Evolutionary conservation across 345 rosid genomes (phyloP), one percentile per base, ranked within the genome.

Genomic region (Conringia planisiliqua): DNA sequence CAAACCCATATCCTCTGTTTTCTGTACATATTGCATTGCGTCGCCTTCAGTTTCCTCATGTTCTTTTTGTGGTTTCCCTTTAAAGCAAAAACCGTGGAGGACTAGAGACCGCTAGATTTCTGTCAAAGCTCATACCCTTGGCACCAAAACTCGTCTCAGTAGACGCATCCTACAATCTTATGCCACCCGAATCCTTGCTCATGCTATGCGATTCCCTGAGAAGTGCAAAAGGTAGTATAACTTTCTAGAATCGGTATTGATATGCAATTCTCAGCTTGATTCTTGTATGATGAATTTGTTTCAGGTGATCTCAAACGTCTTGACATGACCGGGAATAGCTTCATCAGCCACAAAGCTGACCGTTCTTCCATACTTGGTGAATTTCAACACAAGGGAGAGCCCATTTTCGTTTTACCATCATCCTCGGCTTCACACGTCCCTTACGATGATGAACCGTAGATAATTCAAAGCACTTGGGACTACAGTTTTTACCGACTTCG

Each of bases 41-140:
- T 76, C n/a, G 6, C 42, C 16, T 65, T 44, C 38, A 3, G 26
- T 64, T 48, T 47, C 40, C 72, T 58, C 51, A 66, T 24, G 10
- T 48, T 64, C 16, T 47, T 64, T 48, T 70, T 35, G 57, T 57
- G 68, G 48, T 66, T 68, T 78, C 73, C 73, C 56, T n/a, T 11
- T 77, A 12, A 70, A 94, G 97, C 84, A 90, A 94, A 86, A 94
- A 91, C 77, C 93, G 95, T 1, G 96, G 98, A 62, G 92, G 92
- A 67, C 62, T 78, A 57, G 96, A 85, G 79, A 79, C 90, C 20
- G 96, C 90, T 35, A 84, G 78, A 42, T 94, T 94, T 81, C 71
- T 91, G 83, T 84, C 89, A 48, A 90, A 80, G 81, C 91, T 94
- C 62, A 62, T 94, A 29, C 51, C 80, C 14, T 51, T 66, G 16